Percentiles rank a stretch among this genome's conserved stretches.
Evolutionary conservation across 148 eudicot genomes (phyloP).

Genomic region (Amaranthus hypochondriacus): DNA sequence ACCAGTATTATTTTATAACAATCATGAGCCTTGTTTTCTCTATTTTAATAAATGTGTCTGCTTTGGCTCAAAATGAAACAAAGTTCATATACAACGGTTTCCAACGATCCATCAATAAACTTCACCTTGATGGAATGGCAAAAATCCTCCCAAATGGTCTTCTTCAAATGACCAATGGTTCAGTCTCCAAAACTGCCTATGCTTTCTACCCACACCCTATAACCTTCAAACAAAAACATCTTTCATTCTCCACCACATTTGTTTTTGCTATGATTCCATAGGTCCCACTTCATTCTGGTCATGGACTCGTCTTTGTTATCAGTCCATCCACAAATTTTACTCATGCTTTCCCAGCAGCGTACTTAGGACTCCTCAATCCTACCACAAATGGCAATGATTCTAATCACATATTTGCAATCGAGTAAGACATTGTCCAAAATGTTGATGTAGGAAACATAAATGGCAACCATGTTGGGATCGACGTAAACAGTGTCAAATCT

Average conservation of each 20-base stretch:
- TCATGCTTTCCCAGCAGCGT: constrained; percentile 5
- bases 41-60: background rate
- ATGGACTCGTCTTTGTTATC: constrained; percentile 16
- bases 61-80: constrained; percentile 9
- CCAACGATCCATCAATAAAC: constrained; percentile 7
- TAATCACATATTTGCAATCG: constrained; percentile 26
- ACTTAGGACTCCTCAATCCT: constrained; percentile 18
- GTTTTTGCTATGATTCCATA: background rate
- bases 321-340: constrained; percentile 2
- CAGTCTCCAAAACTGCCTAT: constrained; percentile 13
- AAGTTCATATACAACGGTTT: constrained; percentile 23
- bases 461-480: constrained; percentile 31
- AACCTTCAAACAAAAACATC: background rate
- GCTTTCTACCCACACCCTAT: constrained; percentile 20
- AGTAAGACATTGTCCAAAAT: constrained; percentile 15
- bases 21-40: background rate
- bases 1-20: background rate
- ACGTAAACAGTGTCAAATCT: constrained; percentile 15
- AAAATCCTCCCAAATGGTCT: constrained; percentile 10
- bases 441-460: constrained; percentile 1
- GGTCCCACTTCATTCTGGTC: constrained; percentile 1
- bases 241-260: constrained; percentile 7
- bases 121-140: constrained; percentile 20
- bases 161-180: constrained; percentile 16
- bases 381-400: constrained; percentile 13